Evolutionary conservation across 2,329 filamentous ascomycete species (phyloP).

Genomic region (Cytospora chrysosperma): DNA sequence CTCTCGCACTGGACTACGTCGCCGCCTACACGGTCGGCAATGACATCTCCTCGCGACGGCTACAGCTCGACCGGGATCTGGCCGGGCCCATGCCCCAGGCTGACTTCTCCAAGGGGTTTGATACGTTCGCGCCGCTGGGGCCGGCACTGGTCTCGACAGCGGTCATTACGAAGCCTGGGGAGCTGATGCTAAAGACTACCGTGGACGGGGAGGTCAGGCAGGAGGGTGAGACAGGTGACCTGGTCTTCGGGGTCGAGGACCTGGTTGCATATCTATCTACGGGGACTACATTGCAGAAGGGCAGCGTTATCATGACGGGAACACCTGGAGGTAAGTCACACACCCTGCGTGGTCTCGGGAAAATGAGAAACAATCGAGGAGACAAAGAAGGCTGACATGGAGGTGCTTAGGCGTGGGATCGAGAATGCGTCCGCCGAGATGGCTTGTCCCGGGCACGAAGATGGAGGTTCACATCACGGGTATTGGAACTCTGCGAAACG

Average conservation of each 20-base stretch:
- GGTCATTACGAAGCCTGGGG: conserved; percentile 34
- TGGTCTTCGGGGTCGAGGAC: conserved; percentile 40
- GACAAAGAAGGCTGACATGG: too few species aligned
- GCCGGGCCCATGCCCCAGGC: conserved; percentile 55
- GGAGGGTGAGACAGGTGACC: conserved; percentile 32
- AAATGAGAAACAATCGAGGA: too few species aligned
- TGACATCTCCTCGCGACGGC: conserved; percentile 50
- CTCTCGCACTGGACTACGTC: conserved; percentile 48
- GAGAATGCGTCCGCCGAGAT: too few species aligned
- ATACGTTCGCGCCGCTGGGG: conserved; percentile 38
- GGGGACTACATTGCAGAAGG: conserved; percentile 38
- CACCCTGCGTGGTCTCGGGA: too few species aligned
- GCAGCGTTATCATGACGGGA: conserved; percentile 41
- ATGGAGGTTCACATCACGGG: too few species aligned
- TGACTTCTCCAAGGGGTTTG: conserved; percentile 53
- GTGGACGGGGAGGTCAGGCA: conserved; percentile 17
- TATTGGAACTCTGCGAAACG: too few species aligned
- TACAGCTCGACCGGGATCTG: conserved; percentile 36
- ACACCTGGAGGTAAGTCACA: conserved; percentile 31
- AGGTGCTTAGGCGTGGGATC: too few species aligned
- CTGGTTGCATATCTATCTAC: conserved; percentile 38
- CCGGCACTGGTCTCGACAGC: conserved; percentile 36
- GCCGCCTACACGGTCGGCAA: conserved; percentile 59
- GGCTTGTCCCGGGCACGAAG: too few species aligned
- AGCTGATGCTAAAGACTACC: not conserved